Evolutionary conservation across 306 rosid genomes (phyloP), one percentile per base, ranked within the genome.

Genomic region (Quercus robur): DNA sequence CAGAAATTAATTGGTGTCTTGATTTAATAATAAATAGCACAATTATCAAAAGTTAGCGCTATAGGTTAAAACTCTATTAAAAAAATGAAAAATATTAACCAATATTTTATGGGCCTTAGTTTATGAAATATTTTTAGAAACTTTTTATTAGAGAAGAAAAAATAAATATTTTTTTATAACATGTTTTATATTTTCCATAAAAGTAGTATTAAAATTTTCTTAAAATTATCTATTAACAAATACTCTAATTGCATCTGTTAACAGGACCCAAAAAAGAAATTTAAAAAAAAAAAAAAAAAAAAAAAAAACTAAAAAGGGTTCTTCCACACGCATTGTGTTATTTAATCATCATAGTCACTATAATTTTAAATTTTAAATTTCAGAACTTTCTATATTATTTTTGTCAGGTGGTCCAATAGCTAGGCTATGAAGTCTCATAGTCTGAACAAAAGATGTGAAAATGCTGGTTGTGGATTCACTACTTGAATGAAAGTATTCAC

Each of bases 271-370:
- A 30, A 4, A 28, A 30, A 31, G 73, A 33, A 33, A 33, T 33
- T 4, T 31, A 0, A 4, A 31, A 31, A 31, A 31, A 19, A 67
- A 23, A 38, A 71, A 71, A 67, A 68, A 59, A 6, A 17, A 3
- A n/a, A 25, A 30, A 75, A 56, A 63, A 58, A 54, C 71, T 12
- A 23, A 75, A 78, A 58, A 67, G 30, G 58, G 68, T 82, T 87
- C 75, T 80, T 71, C 84, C 75, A 93, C 94, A 87, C 86, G 93
- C 87, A 87, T 86, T 81, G 82, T 77, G 87, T 87, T 88, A 84
- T 90, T 92, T 81, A 87, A 88, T 88, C 90, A 92, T 92, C 89
- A 86, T 87, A 81, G 55, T 85, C 87, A 56, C 88, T 87, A 85
- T 77, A 72, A 56, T 64, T 72, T 20, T 19, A 17, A 13, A 13